Conservation (phyloP, 2,329 filamentous ascomycete species). For the Exophiala spinifera region DNA sequence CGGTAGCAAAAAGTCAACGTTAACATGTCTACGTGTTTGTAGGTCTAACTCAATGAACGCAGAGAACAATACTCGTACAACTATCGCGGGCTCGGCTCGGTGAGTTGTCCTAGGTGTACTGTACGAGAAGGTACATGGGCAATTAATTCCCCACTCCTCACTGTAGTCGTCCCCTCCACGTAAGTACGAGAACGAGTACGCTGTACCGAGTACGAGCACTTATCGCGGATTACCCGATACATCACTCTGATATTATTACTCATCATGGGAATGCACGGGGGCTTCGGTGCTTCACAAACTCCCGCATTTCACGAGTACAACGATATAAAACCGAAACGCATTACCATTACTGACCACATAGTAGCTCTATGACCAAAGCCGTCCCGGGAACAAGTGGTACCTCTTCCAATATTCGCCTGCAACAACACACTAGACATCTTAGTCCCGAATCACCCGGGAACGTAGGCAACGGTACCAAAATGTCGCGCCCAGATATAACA, state of each 20-base stretch:
- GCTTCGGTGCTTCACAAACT: no score
- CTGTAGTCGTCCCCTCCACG: no score
- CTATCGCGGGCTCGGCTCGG: no score
- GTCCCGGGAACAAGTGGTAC: background rate
- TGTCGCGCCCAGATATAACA: conserved; percentile 53
- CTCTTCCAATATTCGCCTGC: conserved; percentile 5
- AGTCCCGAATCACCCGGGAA: background rate
- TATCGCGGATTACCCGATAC: background rate
- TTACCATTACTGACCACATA: background rate
- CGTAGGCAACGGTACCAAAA: conserved; percentile 1
- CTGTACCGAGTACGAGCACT: background rate
- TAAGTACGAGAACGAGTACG: background rate
- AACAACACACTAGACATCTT: conserved; percentile 20
- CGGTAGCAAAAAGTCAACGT: no score
- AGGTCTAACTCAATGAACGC: no score
- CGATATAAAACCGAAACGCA: background rate
- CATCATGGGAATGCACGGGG: background rate
- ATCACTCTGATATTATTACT: background rate
- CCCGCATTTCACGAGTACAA: no score
- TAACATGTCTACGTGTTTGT: no score
- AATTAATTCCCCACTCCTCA: no score
- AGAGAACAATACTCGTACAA: no score
- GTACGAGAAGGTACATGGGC: no score
- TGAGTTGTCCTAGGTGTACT: no score
- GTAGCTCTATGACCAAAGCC: background rate